Conservation (phyloP, 257 asterid genomes). For the Gynochthodes officinalis region DNA sequence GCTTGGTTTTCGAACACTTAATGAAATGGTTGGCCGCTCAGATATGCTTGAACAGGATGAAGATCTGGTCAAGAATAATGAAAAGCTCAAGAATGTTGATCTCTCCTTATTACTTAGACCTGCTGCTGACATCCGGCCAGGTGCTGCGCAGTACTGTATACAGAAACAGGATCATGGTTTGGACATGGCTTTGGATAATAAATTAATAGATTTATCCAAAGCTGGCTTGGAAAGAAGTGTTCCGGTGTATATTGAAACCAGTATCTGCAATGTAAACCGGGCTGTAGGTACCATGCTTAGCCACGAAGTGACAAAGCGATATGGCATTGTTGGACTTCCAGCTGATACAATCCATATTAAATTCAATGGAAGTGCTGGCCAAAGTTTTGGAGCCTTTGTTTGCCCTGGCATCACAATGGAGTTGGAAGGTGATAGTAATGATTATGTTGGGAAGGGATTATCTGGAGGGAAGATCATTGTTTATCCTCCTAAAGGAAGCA, state of each 20-base stretch:
- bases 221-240: conserved; percentile 75
- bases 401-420: conserved; percentile 92
- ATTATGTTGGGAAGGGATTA: conserved; percentile 96
- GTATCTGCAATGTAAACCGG: conserved; percentile 85
- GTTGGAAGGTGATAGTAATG: conserved; percentile 99
- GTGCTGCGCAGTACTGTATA: conserved; percentile 91
- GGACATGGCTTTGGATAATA: conserved; percentile 94
- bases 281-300: conserved; percentile 99
- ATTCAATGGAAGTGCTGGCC: conserved; percentile 96
- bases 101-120: conserved; percentile 88
- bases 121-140: conserved; percentile 97
- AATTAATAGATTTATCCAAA: conserved; percentile 57
- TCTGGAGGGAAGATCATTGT: conserved; percentile 91
- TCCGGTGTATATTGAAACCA: conserved; percentile 83
- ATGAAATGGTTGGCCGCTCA: conserved; percentile 94
- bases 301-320: conserved; percentile 87
- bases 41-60: conserved; percentile 90
- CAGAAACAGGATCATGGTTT: conserved; percentile 97
- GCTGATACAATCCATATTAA: conserved; percentile 82
- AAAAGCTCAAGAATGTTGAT: conserved; percentile 83
- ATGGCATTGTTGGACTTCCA: conserved; percentile 74
- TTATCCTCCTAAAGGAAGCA: conserved; percentile 88
- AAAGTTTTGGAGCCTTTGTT: conserved; percentile 97
- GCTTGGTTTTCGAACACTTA: conserved; percentile 79
- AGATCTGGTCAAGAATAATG: conserved; percentile 65